A percentile compares a stretch with the other conserved stretches of the same genome.
phyloP scores from a whole-genome alignment of 2,329 filamentous ascomycete genomes.

The Drechslerella dactyloides region DNA sequence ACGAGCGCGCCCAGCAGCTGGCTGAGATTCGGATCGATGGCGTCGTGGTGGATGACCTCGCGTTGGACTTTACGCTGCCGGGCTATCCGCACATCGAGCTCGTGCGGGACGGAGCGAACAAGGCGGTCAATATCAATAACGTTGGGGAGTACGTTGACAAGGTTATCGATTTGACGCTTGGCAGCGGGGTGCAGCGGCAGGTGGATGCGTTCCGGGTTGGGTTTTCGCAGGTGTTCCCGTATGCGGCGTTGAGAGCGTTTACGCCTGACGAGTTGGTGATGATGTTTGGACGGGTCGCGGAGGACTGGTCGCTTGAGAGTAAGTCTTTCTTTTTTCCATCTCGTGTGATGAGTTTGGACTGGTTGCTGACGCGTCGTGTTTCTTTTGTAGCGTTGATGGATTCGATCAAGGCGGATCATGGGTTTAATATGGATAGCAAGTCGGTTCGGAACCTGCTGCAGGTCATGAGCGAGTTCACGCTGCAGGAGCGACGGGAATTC shows the following conservation, averaged over 20 bases:
- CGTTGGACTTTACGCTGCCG: slow-evolving; percentile 91
- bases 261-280: slow-evolving; percentile 94
- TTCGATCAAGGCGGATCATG: slow-evolving; percentile 97
- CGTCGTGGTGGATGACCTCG: slow-evolving; percentile 81
- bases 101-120: slow-evolving; percentile 74
- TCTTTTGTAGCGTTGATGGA: slow-evolving; percentile 78
- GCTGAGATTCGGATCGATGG: slow-evolving; percentile 76
- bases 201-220: slow-evolving; percentile 88
- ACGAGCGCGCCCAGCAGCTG: slow-evolving; percentile 74
- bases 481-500: slow-evolving; percentile 83
- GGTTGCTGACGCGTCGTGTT: slow-evolving; percentile 56
- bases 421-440: slow-evolving; percentile 97
- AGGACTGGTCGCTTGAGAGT: slow-evolving; percentile 98
- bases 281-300: slow-evolving; percentile 88
- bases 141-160: slow-evolving; percentile 86
- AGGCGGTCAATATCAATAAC: slow-evolving; percentile 83
- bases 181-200: slow-evolving; percentile 84
- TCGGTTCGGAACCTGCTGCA: slow-evolving; percentile 92
- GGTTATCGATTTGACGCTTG: slow-evolving; percentile 89
- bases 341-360: slow-evolving; percentile 50
- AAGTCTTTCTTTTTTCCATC: slow-evolving; percentile 60
- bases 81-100: slow-evolving; percentile 89
- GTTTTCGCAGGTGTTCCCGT: slow-evolving; percentile 96
- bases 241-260: slow-evolving; percentile 87
- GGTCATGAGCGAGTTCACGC: slow-evolving; percentile 85